Percentiles rank a stretch among this genome's conserved stretches.
Evolutionary conservation across 306 rosid genomes (phyloP).

Genomic region (Malus sylvestris): DNA sequence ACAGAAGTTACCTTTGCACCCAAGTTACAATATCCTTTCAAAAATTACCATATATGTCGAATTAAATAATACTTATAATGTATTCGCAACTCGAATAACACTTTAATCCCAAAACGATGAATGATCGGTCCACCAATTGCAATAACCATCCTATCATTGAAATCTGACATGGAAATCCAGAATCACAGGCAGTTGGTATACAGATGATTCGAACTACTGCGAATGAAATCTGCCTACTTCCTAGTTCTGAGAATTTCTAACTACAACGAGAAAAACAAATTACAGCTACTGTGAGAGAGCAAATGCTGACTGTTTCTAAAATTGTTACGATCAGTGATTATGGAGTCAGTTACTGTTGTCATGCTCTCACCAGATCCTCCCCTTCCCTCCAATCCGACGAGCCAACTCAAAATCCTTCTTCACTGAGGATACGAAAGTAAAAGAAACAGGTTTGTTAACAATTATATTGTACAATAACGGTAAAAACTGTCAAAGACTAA

Average conservation of each 20-base stretch:
- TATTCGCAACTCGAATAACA: neutral
- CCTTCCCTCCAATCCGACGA: constrained; percentile 63
- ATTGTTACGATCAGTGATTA: neutral
- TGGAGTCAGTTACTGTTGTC: neutral
- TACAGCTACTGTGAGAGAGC: constrained; percentile 5
- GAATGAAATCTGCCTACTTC: neutral
- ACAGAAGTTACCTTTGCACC: no score
- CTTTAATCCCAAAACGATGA: neutral
- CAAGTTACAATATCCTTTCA: no score
- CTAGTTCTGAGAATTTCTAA: neutral
- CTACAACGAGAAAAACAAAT: neutral
- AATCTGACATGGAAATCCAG: neutral
- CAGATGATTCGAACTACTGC: neutral
- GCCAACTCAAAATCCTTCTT: constrained; percentile 88
- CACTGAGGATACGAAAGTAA: constrained; percentile 45
- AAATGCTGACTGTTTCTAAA: neutral
- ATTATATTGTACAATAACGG: neutral
- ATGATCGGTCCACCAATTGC: neutral
- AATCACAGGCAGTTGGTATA: neutral
- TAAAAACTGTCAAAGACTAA: neutral
- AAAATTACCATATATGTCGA: no score
- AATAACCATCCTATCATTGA: neutral
- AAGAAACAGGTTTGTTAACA: neutral
- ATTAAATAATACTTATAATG: no score
- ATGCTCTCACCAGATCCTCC: constrained; percentile 60